Evolutionary conservation across 352 stramenopile genomes (phyloP).

Genomic region (Phytophthora sp.): DNA sequence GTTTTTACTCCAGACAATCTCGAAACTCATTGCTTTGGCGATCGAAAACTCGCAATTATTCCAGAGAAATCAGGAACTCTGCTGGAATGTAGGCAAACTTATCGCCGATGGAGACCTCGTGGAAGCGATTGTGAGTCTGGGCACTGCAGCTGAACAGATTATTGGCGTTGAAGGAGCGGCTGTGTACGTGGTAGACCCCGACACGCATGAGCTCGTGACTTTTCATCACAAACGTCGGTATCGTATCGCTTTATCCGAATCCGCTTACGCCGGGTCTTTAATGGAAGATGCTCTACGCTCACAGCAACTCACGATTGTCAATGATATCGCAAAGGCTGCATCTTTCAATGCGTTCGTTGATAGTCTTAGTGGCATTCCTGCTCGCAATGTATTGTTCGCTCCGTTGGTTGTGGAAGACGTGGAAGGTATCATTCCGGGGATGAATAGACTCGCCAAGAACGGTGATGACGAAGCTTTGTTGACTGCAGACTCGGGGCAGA

Average conservation of each 20-base stretch:
- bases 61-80: constrained; percentile 79
- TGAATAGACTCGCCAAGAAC: constrained; percentile 22
- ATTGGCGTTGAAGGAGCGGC: constrained; percentile 73
- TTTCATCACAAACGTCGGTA: constrained; percentile 77
- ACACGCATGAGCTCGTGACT: constrained; percentile 59
- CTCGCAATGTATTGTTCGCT: constrained; percentile 67
- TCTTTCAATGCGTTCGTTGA: constrained; percentile 76
- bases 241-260: constrained; percentile 55
- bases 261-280: constrained; percentile 58
- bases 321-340: constrained; percentile 44
- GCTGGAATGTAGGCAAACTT: constrained; percentile 63
- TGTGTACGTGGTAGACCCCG: constrained; percentile 63
- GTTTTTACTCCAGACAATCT: constrained; percentile 75
- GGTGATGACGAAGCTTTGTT: background rate
- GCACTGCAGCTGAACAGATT: constrained; percentile 65
- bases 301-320: constrained; percentile 68
- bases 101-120: constrained; percentile 67
- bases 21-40: constrained; percentile 77
- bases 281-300: constrained; percentile 54
- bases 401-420: constrained; percentile 63
- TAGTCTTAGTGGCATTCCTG: constrained; percentile 57
- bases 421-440: constrained; percentile 14
- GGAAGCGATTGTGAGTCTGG: constrained; percentile 63
- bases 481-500: constrained; percentile 31
- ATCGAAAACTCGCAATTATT: constrained; percentile 87